These are phyloP conservation scores for Colletotrichum tanaceti DNA, from an alignment of 2,329 filamentous ascomycete species.

Conservation along the genomic window DNA sequence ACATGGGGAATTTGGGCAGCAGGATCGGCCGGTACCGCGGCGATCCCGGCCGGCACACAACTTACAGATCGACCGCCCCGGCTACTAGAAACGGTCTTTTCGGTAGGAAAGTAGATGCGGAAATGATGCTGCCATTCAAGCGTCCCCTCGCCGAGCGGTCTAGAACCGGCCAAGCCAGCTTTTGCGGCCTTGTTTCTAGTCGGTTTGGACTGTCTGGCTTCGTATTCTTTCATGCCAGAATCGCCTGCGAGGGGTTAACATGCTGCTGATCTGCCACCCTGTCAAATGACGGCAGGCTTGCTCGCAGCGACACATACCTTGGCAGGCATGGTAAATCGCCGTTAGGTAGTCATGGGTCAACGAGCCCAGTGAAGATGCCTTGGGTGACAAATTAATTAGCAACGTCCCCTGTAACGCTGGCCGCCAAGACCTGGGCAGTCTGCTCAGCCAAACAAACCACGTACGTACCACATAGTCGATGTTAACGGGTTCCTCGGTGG, in stretches of 20 bases:
- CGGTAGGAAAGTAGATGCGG: slow-evolving; percentile 84
- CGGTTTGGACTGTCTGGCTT: slow-evolving; percentile 50
- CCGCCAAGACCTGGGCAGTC: slow-evolving; percentile 23
- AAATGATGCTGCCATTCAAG: slow-evolving; percentile 61
- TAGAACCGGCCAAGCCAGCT: slow-evolving; percentile 15
- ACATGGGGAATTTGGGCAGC: slow-evolving; percentile 18
- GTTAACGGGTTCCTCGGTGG: slow-evolving; percentile 65
- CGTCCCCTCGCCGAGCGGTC: slow-evolving; percentile 26
- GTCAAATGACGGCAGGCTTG: slow-evolving; percentile 27
- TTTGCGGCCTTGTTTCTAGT: slow-evolving; percentile 46
- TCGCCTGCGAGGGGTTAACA: slow-evolving; percentile 49
- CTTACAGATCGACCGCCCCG: slow-evolving; percentile 70
- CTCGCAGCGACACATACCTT: slow-evolving; percentile 55
- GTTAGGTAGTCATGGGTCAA: slow-evolving; percentile 75
- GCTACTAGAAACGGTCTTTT: slow-evolving; percentile 74
- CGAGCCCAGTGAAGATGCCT: slow-evolving; percentile 85
- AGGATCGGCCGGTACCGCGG: slow-evolving; percentile 34
- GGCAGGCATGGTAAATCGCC: slow-evolving; percentile 65
- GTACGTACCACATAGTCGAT: slow-evolving; percentile 77
- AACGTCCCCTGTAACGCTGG: slow-evolving; percentile 38
- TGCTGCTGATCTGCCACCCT: slow-evolving; percentile 9
- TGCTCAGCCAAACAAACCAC: slow-evolving; percentile 30
- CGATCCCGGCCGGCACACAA: slow-evolving; percentile 41
- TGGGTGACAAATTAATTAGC: slow-evolving; percentile 36
- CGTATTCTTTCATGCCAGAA: slow-evolving; percentile 59